Percentiles rank a stretch among this genome's conserved stretches.
Conservation (phyloP, 2,329 filamentous ascomycete species). For the Xylaria hypoxylon region DNA sequence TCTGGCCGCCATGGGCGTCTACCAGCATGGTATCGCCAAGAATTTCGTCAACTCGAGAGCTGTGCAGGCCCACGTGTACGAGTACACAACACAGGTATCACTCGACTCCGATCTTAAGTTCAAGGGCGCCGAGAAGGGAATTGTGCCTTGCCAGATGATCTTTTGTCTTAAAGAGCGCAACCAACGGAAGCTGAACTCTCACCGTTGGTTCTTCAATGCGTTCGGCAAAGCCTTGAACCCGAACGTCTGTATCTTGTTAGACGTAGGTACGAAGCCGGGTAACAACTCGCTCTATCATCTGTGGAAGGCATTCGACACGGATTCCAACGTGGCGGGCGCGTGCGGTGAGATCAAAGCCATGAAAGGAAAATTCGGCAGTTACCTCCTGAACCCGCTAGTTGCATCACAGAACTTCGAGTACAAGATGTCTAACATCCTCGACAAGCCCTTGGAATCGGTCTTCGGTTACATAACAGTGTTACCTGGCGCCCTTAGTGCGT, state of each 20-base stretch:
- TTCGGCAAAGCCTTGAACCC: constrained; percentile 93
- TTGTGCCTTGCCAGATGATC: constrained; percentile 97
- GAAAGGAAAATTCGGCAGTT: constrained; percentile 85
- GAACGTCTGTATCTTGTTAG: constrained; percentile 95
- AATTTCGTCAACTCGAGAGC: constrained; percentile 97
- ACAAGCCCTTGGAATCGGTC: constrained; percentile 95
- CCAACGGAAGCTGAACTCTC: constrained; percentile 96
- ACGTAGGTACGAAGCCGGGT: constrained; percentile 93
- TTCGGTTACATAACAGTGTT: constrained; percentile 98
- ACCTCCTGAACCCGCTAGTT: constrained; percentile 91
- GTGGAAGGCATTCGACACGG: constrained; percentile 98
- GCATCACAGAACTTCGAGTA: constrained; percentile 99
- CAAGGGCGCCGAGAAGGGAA: constrained; percentile 98
- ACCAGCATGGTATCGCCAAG: constrained; percentile 98
- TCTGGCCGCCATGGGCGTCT: constrained; percentile 95
- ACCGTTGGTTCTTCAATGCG: constrained; percentile 99
- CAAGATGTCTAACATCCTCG: constrained; percentile 99
- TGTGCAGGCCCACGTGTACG: constrained; percentile 96
- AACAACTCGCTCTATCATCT: constrained; percentile 94
- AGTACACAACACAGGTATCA: constrained; percentile 98
- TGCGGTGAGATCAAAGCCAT: constrained; percentile 99
- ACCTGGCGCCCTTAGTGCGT: constrained; percentile 98
- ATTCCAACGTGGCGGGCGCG: constrained; percentile 96
- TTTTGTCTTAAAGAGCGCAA: constrained; percentile 99
- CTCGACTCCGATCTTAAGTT: constrained; percentile 96